Evolutionary conservation across 202 grass and related monocot species (phyloP), one percentile per base, ranked within the genome.

Genomic region (Carex sylvatica): DNA sequence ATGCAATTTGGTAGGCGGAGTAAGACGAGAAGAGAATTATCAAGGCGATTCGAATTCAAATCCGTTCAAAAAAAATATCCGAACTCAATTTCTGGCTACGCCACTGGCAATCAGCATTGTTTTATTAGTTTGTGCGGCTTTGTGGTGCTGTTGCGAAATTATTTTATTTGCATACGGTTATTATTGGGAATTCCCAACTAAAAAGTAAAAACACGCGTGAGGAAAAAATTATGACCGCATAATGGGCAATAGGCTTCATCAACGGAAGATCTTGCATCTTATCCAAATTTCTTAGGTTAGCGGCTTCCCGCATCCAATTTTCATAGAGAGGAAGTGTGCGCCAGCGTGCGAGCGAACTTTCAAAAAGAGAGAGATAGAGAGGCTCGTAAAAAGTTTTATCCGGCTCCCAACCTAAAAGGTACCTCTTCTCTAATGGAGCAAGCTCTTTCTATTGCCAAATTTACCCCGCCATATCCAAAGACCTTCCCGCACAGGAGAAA

Each of bases 341-440:
- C 16, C 13, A 59, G 54, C 18, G 56, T 9, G 56, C 5, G 55
- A 7, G 56, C 16, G 15, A 56, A 6, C 6, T 54, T 15, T 54
- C 42, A 44, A 9, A 44, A 1, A 47, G 46, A 20, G 56, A 19
- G 55, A 7, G 56, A 59, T 0, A 56, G 53, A n/a, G 55, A 59
- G 55, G 15, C 18, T 59, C n/a, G 6, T n/a, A 19, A n/a, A n/a
- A 58, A 58, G 54, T 19, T 58, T 58, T 58, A 46, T 6, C 54
- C 2, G 1, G 46, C 44, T 66, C 4, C 62, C 23, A 14, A 14
- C 18, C 16, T 61, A 18, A 64, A 64, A 42, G 30, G 56, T 20
- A 30, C 36, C 42, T 44, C 6, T 33, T 4, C 76, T 88, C 36
- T 82, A 80, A 97, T 97, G 93, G 89, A 88, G 82, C 88, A 87